phyloP scores from a whole-genome alignment of 192 early-diverging fungal genomes.

The Umbelopsis sp. region DNA sequence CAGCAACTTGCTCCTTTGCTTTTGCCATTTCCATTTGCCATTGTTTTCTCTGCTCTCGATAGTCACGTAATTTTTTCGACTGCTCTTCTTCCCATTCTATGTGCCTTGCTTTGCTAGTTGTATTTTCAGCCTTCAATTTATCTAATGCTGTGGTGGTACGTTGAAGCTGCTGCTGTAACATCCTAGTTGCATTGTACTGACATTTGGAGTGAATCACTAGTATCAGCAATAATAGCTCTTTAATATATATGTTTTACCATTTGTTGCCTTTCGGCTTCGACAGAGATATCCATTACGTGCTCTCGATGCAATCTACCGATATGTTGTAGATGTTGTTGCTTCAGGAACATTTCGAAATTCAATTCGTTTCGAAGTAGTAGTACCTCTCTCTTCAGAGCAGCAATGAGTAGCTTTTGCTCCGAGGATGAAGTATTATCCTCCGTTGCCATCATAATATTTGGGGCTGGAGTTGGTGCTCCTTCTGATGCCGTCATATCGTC shows the following conservation, averaged over 20 bases:
- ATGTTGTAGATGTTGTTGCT: slow-evolving; percentile 64
- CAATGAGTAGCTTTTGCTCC: slow-evolving; percentile 32
- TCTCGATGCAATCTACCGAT: slow-evolving; percentile 57
- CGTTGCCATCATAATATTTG: slow-evolving; percentile 4
- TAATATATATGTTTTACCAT: slow-evolving; percentile 16
- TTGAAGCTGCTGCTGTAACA: slow-evolving; percentile 46
- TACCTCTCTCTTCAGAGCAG: slow-evolving; percentile 52
- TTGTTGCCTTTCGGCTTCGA: slow-evolving; percentile 55
- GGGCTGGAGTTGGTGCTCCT: slow-evolving; percentile 1
- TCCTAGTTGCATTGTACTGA: slow-evolving; percentile 51
- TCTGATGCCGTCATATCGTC: neutral
- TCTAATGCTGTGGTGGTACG: slow-evolving; percentile 44
- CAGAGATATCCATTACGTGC: slow-evolving; percentile 55
- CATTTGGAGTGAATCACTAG: neutral
- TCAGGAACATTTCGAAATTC: slow-evolving; percentile 62
- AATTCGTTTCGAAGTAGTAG: slow-evolving; percentile 57
- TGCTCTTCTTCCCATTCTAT: slow-evolving; percentile 58
- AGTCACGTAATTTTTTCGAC: slow-evolving; percentile 46
- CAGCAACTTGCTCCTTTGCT: slow-evolving; percentile 41
- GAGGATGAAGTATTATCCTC: slow-evolving; percentile 12
- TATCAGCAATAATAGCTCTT: neutral
- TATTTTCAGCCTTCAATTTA: slow-evolving; percentile 47
- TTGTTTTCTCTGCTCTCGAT: slow-evolving; percentile 49
- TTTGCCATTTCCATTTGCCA: slow-evolving; percentile 44
- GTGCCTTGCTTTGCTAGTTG: slow-evolving; percentile 50